These are phyloP conservation scores for Leucocoprinus leucothites DNA, from an alignment of 768 basidiomycete species.

Conservation along the genomic window DNA sequence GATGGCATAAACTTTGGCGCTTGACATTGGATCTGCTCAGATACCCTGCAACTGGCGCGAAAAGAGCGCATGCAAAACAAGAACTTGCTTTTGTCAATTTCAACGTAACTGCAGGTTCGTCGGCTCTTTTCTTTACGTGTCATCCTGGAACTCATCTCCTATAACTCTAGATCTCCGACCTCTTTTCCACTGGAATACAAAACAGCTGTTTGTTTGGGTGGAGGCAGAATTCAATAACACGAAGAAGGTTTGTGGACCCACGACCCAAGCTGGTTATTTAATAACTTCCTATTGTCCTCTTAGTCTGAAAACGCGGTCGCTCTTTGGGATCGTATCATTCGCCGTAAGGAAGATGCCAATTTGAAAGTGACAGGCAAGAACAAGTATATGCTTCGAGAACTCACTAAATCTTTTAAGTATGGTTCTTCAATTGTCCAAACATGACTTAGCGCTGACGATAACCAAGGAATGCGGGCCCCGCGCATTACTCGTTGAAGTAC, in stretches of 20 bases:
- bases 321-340: constrained; percentile 89
- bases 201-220: constrained; percentile 86
- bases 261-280: not conserved
- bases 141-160: not conserved
- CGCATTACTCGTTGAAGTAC: constrained; percentile 76
- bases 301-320: constrained; percentile 56
- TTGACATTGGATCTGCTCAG: constrained; percentile 23
- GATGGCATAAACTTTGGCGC: not conserved
- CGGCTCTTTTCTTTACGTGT: constrained; percentile 12
- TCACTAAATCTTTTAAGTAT: constrained; percentile 72
- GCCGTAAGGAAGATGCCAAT: constrained; percentile 71
- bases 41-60: constrained; percentile 36
- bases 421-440: constrained; percentile 21
- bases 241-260: constrained; percentile 41
- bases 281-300: constrained; percentile 3
- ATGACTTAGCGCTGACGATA: constrained; percentile 2
- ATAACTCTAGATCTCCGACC: constrained; percentile 63
- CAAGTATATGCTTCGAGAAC: constrained; percentile 82
- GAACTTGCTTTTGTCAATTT: constrained; percentile 82
- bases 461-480: constrained; percentile 57
- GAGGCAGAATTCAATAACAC: constrained; percentile 78
- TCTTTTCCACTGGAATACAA: constrained; percentile 96
- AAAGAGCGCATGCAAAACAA: constrained; percentile 59
- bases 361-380: constrained; percentile 67
- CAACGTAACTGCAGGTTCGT: constrained; percentile 72